These are phyloP conservation scores for Coniochaeta ligniaria DNA, from an alignment of 2,329 filamentous ascomycete genomes.

Conservation along the genomic window DNA sequence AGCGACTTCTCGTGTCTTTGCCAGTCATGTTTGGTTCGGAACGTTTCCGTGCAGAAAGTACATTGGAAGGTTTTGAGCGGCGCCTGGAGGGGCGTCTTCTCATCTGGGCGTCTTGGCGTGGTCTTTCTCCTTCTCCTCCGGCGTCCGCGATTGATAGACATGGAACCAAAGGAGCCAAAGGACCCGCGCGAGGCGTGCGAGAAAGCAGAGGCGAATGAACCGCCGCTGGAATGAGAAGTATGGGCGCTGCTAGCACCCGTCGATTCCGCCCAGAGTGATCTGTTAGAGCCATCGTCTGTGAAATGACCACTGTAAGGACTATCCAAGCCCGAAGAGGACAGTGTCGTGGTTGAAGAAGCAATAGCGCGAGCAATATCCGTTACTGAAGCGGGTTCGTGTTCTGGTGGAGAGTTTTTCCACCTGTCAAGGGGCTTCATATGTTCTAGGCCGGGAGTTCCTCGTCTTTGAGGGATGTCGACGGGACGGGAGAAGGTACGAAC, in stretches of 20 bases:
- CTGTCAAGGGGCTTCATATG: conserved; percentile 50
- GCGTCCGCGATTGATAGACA: conserved; percentile 29
- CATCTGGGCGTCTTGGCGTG: conserved; percentile 27
- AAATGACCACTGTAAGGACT: conserved; percentile 51
- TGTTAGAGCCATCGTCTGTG: conserved; percentile 54
- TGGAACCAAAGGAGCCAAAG: conserved; percentile 40
- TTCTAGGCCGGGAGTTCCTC: conserved; percentile 44
- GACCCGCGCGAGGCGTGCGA: conserved; percentile 53
- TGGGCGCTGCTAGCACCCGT: conserved; percentile 50
- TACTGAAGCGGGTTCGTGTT: conserved; percentile 54
- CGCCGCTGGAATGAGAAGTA: conserved; percentile 53
- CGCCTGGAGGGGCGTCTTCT: conserved; percentile 26
- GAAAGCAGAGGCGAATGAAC: conserved; percentile 51
- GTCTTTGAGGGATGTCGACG: conserved; percentile 65
- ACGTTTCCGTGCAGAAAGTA: conserved; percentile 63
- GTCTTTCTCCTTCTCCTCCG: conserved; percentile 43
- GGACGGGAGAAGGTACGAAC: conserved; percentile 53
- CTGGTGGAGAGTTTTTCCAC: conserved; percentile 52
- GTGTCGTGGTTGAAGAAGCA: conserved; percentile 41
- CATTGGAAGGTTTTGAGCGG: conserved; percentile 56
- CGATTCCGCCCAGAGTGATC: conserved; percentile 51
- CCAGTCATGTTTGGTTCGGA: conserved; percentile 63
- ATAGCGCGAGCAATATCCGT: conserved; percentile 52
- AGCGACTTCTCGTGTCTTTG: conserved; percentile 64
- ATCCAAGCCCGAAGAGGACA: conserved; percentile 44